phyloP scores from a whole-genome alignment of 2,329 filamentous ascomycete genomes.

The Didymella segeticola region DNA sequence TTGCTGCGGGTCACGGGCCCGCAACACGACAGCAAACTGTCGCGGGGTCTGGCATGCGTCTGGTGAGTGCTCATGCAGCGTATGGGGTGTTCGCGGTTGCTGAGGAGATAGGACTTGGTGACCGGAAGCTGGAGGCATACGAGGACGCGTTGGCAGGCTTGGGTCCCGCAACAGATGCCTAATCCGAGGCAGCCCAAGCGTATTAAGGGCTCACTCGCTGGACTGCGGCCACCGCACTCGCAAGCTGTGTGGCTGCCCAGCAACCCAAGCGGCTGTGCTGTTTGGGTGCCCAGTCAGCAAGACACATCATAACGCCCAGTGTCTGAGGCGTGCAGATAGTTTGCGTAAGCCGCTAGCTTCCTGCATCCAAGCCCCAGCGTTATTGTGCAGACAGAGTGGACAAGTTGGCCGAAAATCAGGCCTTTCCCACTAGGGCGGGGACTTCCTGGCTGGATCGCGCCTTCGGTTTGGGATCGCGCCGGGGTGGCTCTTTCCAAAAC shows the following conservation, averaged over 20 bases:
- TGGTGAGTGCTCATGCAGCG: conserved; percentile 2
- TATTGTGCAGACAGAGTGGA: neutral
- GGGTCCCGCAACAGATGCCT: conserved; percentile 10
- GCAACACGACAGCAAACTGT: conserved; percentile 12
- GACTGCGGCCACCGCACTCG: conserved; percentile 1
- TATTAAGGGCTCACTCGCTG: conserved; percentile 1
- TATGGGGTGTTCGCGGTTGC: conserved; percentile 14
- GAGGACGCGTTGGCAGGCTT: conserved; percentile 20
- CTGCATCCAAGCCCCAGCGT: conserved; percentile 3
- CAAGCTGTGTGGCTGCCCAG: conserved; percentile 15
- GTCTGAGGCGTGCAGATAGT: conserved; percentile 5
- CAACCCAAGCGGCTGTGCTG: conserved; percentile 6
- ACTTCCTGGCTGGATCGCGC: conserved; percentile 5
- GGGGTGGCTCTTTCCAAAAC: conserved; percentile 2
- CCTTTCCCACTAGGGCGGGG: neutral
- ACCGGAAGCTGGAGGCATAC: conserved; percentile 10
- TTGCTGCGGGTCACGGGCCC: conserved; percentile 14
- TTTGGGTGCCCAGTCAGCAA: conserved; percentile 8
- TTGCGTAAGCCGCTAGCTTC: conserved; percentile 5
- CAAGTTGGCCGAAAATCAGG: neutral
- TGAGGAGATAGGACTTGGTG: conserved; percentile 12
- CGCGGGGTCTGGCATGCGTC: conserved; percentile 14
- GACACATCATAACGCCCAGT: conserved; percentile 1
- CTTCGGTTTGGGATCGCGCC: conserved; percentile 1
- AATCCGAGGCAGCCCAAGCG: conserved; percentile 13